A percentile compares a stretch with the other conserved stretches of the same genome.
Evolutionary conservation across 192 early-diverging fungal species (phyloP).

Genomic region (Rhizophagus sp.): DNA sequence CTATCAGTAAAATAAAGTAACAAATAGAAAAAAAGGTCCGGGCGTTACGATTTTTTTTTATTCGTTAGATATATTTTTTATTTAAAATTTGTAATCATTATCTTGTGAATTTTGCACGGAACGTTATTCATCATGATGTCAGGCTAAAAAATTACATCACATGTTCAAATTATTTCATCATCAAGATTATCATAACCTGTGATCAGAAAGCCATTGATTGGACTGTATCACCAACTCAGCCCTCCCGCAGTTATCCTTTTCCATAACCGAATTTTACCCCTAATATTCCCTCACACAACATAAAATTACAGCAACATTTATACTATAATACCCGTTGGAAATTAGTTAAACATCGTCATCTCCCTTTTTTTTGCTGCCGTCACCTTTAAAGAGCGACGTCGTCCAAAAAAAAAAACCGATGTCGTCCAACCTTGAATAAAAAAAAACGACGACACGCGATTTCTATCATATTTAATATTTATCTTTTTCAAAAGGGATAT

Average conservation of each 20-base stretch:
- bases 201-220: neutral
- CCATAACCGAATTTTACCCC: no score
- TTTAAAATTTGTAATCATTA: no score
- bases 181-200: no score
- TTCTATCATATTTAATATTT: neutral
- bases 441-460: constrained; percentile 19
- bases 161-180: no score
- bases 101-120: no score
- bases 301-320: neutral
- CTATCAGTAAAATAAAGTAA: no score
- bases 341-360: neutral
- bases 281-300: neutral
- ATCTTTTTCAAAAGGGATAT: neutral
- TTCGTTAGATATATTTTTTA: no score
- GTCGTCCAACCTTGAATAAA: constrained; percentile 18
- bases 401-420: constrained; percentile 13
- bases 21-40: no score
- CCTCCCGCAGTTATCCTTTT: neutral
- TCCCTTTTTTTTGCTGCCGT: constrained; percentile 26
- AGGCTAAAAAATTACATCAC: no score
- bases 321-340: neutral
- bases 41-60: no score
- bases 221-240: neutral
- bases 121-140: no score
- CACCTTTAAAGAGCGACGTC: constrained; percentile 21